Base-by-base conservation (phyloP, 2,329 filamentous ascomycete species). In the Aciculosporium take region DNA sequence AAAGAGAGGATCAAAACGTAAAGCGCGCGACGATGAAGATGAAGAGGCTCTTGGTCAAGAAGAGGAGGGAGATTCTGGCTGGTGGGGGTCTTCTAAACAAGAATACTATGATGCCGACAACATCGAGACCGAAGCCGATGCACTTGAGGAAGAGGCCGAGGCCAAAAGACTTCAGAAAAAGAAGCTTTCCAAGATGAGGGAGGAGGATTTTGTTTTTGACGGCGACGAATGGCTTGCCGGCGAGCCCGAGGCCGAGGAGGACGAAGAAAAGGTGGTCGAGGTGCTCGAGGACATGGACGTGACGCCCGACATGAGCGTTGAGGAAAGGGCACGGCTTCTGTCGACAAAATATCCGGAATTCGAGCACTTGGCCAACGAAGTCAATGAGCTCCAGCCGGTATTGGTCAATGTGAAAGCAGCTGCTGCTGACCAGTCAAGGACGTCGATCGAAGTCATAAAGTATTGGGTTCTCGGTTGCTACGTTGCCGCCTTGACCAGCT, bases 71-170 rank as follows among this genome's bases (percentile, higher is more conserved):
- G 76, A 76, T 32, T 70, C 77, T 39, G 78, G 76, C 32, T 88
- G 79, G 56, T 96, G 91, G 88, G 91, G 89, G 24, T 74, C 81
- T 4, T 87, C 84, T 2, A 89, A 77, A 58, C 82, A 82, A 46
- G 89, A 94, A 52, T 94, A 95, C 64, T 98, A 98, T 63, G 75
- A 94, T 64, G 84, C 86, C 50, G 89, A 98, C 60, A 63, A 69
- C 23, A 69, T 75, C 49, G 72, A 77, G 53, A 77, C 74, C 5
- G 75, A 80, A 56, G 71, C 66, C 29, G 72, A 76, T 52, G 91
- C 91, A 0, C 63, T 93, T 25, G 88, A 91, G 55, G 91, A 98
- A 67, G 93, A 98, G 61, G 77, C 73, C 9, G 93, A 98, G 59
- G 91, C 89, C 3, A 79, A 81, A 58, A 72, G 86, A 46, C 63